These are phyloP conservation scores for Dactylonectria macrodidyma DNA, from an alignment of 2,329 filamentous ascomycete genomes.

Conservation along the genomic window DNA sequence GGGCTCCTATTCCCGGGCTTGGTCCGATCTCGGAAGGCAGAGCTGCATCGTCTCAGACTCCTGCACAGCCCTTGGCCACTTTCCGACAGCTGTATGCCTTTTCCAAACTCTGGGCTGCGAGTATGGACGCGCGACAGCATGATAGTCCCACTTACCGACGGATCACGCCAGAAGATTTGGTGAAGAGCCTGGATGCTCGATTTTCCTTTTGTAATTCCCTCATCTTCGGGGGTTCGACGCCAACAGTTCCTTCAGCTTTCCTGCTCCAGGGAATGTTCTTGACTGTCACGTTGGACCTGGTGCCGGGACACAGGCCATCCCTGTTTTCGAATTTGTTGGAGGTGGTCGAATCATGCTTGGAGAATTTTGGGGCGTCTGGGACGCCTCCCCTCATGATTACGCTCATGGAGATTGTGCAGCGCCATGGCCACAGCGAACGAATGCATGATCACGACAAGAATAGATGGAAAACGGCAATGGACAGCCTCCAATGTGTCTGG, in stretches of 20 bases:
- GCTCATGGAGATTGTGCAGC: conserved; percentile 55
- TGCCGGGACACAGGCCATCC: conserved; percentile 52
- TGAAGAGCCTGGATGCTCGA: conserved; percentile 51
- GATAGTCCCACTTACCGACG: conserved; percentile 28
- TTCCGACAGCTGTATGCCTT: conserved; percentile 61
- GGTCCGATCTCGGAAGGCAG: conserved; percentile 13
- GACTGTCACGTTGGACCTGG: conserved; percentile 53
- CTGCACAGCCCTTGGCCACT: conserved; percentile 54
- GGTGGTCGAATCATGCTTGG: conserved; percentile 52
- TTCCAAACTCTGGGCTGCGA: conserved; percentile 52
- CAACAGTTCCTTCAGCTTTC: conserved; percentile 54
- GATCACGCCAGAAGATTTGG: conserved; percentile 49
- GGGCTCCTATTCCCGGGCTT: conserved; percentile 43
- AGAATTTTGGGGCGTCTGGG: conserved; percentile 52
- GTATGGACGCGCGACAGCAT: conserved; percentile 40
- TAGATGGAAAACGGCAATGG: conserved; percentile 50
- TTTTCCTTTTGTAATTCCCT: conserved; percentile 58
- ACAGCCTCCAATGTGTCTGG: conserved; percentile 49
- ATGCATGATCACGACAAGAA: conserved; percentile 53
- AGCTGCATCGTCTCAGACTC: conserved; percentile 30
- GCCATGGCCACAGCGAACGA: conserved; percentile 47
- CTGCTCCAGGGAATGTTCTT: conserved; percentile 57
- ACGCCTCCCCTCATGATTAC: conserved; percentile 54
- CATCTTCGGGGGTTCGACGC: conserved; percentile 53
- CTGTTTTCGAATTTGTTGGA: conserved; percentile 56